phyloP scores from a whole-genome alignment of 1,284 basidiomycete species.

The Porodaedalea pini region DNA sequence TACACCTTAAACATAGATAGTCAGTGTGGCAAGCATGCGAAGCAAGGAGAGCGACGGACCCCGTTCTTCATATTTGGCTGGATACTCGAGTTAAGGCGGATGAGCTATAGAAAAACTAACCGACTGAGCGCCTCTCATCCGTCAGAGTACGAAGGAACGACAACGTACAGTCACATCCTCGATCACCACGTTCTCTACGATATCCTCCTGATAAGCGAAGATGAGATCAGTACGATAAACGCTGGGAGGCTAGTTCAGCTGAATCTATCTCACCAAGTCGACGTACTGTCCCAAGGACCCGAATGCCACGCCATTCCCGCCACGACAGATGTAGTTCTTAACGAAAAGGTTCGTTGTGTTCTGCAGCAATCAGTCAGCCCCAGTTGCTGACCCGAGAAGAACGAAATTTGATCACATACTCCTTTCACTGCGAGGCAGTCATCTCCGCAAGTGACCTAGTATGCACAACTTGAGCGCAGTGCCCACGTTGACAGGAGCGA shows the following conservation, averaged over 20 bases:
- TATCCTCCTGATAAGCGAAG: too few relatives aligned
- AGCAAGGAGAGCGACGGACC: conserved; percentile 49
- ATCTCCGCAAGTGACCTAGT: conserved; percentile 43
- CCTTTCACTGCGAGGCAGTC: conserved; percentile 34
- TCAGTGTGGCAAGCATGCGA: conserved; percentile 52
- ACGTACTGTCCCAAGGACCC: conserved; percentile 28
- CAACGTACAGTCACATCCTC: conserved; percentile 34
- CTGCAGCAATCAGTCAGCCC: neutral
- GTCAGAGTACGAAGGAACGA: too few relatives aligned
- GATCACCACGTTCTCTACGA: conserved; percentile 52
- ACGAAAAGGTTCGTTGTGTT: conserved; percentile 30
- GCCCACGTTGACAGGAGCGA: neutral
- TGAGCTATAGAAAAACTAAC: too few relatives aligned
- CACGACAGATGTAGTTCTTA: conserved; percentile 28
- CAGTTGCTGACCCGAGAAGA: too few relatives aligned
- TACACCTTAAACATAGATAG: conserved; percentile 63
- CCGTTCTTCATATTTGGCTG: conserved; percentile 56
- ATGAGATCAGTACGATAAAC: too few relatives aligned
- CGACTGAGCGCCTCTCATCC: too few relatives aligned
- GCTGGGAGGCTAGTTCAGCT: too few relatives aligned
- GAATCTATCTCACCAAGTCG: conserved; percentile 8
- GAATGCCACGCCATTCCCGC: conserved; percentile 33
- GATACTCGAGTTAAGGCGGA: conserved; percentile 44
- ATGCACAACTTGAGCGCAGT: neutral
- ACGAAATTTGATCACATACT: neutral